Evolutionary conservation across 805 yeast genomes (phyloP).

Genomic region (Wickerhamomyces sydowiorum): DNA sequence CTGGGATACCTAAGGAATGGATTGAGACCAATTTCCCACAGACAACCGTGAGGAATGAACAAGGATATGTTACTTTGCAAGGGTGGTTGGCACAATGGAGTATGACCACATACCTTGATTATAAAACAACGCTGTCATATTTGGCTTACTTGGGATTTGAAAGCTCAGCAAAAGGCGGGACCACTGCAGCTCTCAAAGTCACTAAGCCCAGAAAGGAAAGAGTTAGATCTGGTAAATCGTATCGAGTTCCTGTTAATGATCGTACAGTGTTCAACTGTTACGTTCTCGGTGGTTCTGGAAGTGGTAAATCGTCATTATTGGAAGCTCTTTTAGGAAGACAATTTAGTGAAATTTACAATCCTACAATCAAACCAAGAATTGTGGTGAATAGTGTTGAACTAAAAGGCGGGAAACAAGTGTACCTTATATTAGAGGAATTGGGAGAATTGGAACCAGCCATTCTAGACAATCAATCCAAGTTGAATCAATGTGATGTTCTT

Average conservation of each 20-base stretch:
- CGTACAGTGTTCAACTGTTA: conserved; percentile 91
- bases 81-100: conserved; percentile 99
- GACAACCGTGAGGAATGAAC: conserved; percentile 84
- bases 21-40: conserved; percentile 77
- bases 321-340: conserved; percentile 77
- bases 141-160: conserved; percentile 89
- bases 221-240: conserved; percentile 56
- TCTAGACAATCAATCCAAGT: conserved; percentile 57
- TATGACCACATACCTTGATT: conserved; percentile 86
- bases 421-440: conserved; percentile 81
- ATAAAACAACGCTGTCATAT: conserved; percentile 79
- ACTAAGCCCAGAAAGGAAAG: conserved; percentile 77
- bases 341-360: conserved; percentile 65
- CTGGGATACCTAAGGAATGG: conserved; percentile 91
- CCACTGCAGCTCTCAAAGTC: conserved; percentile 56
- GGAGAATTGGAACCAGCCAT: conserved; percentile 85
- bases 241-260: conserved; percentile 67
- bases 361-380: conserved; percentile 73
- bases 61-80: conserved; percentile 85
- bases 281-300: conserved; percentile 74
- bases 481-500: conserved; percentile 85
- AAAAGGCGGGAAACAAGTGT: conserved; percentile 93
- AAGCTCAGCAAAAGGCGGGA: conserved; percentile 24
- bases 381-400: conserved; percentile 92
- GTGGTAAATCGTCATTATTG: conserved; percentile 83